A percentile compares a stretch with the other conserved stretches of the same genome.
Conservation (phyloP, 306 rosid genomes). For the Castanospermum australe region DNA sequence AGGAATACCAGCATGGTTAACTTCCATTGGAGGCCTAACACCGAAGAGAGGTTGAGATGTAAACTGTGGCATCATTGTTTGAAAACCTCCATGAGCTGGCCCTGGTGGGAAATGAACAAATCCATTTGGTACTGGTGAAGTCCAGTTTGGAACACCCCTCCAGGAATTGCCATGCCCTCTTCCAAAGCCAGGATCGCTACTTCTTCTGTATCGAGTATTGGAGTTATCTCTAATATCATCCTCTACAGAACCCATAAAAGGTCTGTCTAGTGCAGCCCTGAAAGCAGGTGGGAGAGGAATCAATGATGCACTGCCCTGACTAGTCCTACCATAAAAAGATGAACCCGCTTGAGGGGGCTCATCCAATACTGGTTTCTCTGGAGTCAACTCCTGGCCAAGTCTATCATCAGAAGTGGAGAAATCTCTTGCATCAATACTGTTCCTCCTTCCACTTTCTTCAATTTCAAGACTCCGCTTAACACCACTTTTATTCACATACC, state of each 20-base stretch:
- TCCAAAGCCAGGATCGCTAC: constrained; percentile 69
- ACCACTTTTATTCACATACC: constrained; percentile 53
- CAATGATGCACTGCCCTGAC: constrained; percentile 56
- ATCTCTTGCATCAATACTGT: constrained; percentile 65
- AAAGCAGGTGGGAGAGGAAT: constrained; percentile 66
- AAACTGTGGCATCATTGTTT: constrained; percentile 83
- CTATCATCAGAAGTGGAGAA: constrained; percentile 66
- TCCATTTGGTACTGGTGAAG: constrained; percentile 80
- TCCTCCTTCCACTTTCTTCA: constrained; percentile 82
- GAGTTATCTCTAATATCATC: constrained; percentile 85
- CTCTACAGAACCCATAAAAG: constrained; percentile 74
- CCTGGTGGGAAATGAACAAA: constrained; percentile 94
- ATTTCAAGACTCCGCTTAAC: constrained; percentile 68
- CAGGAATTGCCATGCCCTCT: constrained; percentile 85
- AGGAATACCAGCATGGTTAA: constrained; percentile 80
- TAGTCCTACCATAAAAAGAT: constrained; percentile 59
- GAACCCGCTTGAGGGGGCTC: constrained; percentile 71
- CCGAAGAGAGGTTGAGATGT: constrained; percentile 78
- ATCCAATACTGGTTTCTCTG: constrained; percentile 61
- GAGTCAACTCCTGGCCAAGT: constrained; percentile 52
- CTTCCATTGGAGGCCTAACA: constrained; percentile 86
- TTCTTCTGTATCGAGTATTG: constrained; percentile 73
- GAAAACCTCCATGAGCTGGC: constrained; percentile 90
- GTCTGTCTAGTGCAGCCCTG: constrained; percentile 78
- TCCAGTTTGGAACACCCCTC: constrained; percentile 95